Percentiles rank a stretch among this genome's conserved stretches.
Evolutionary conservation across 2,329 filamentous ascomycete species (phyloP).

Genomic region (Pseudogymnoascus sp.): DNA sequence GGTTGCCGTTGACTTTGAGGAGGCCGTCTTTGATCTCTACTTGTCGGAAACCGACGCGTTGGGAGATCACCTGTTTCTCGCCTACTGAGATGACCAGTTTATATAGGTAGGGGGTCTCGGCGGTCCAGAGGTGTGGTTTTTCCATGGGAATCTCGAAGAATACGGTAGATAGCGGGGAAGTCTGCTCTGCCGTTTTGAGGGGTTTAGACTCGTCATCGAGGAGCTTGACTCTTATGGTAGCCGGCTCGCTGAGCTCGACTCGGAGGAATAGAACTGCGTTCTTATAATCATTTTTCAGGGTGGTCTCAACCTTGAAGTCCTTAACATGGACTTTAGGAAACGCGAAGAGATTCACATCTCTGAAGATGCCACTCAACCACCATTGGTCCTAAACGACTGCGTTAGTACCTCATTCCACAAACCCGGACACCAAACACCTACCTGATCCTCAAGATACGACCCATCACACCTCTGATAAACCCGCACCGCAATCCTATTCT

Average conservation of each 20-base stretch:
- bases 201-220: conserved; percentile 20
- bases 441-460: conserved; percentile 45
- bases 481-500: conserved; percentile 40
- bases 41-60: conserved; percentile 44
- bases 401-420: not conserved
- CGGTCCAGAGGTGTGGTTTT: conserved; percentile 55
- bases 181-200: conserved; percentile 8
- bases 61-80: conserved; percentile 29
- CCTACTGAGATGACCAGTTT: conserved; percentile 40
- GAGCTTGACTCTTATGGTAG: conserved; percentile 32
- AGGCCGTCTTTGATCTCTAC: conserved; percentile 43
- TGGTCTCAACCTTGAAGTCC: conserved; percentile 43
- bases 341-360: conserved; percentile 43
- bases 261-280: conserved; percentile 42
- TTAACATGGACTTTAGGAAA: conserved; percentile 39
- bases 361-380: conserved; percentile 44
- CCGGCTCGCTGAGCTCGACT: conserved; percentile 33
- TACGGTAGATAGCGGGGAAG: conserved; percentile 4
- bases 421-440: conserved; percentile 13
- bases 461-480: conserved; percentile 50
- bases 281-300: conserved; percentile 42
- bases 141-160: conserved; percentile 30
- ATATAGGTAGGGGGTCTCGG: conserved; percentile 57
- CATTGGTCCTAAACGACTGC: conserved; percentile 36
- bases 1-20: conserved; percentile 43